Base-by-base conservation (phyloP, 1,284 basidiomycete genomes). In the Cryptococcus sp. region DNA sequence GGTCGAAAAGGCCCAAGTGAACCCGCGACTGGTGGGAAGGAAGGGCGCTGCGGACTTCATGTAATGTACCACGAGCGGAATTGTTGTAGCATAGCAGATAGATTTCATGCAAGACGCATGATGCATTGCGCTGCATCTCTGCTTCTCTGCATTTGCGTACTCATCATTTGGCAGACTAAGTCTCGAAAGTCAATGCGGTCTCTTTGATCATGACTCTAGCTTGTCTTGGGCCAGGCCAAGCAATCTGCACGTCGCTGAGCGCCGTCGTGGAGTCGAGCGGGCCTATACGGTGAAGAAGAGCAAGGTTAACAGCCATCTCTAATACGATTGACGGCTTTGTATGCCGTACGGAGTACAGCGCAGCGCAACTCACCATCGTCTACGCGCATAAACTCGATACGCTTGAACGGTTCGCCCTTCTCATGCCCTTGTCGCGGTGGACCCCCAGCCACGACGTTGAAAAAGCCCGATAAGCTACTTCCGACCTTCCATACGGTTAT, bases 401-500 rank as follows among this genome's bases (percentile, higher is more conserved):
- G 87, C 77, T 92, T 94, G 81, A 85, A 95, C 1, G 93, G 91
- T 52, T 89, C 85, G 0, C 88, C 90, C 15, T 88, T 82, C 60
- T 88, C 86, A 0, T 88, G 70, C 5, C 82, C 91, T 78, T 97
- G 93, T n/a, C 91, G 81, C 2, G 95, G 93, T 8, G 93, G 92
- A 7, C 88, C 88, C 0, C 94, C 93, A 35, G 31, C 31, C 8
- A 35, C 31, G 0, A 93, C 92, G 61, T 87, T 88, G 72, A 98
- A 93, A 75, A 98, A 87, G 61, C 90, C 92, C 25, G 86, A 83
- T 66, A 97, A 84, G 72, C 89, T 90, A 13, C 86, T 83, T 0
- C 92, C 92, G 17, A 93, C 89, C 73, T 93, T 95, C 91, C 92
- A 93, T 16, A 93, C 89, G 10, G 91, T 84, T 17, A 90, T 87